Base-by-base conservation (phyloP, 2,329 filamentous ascomycete species). In the Aspergillus unguis region DNA sequence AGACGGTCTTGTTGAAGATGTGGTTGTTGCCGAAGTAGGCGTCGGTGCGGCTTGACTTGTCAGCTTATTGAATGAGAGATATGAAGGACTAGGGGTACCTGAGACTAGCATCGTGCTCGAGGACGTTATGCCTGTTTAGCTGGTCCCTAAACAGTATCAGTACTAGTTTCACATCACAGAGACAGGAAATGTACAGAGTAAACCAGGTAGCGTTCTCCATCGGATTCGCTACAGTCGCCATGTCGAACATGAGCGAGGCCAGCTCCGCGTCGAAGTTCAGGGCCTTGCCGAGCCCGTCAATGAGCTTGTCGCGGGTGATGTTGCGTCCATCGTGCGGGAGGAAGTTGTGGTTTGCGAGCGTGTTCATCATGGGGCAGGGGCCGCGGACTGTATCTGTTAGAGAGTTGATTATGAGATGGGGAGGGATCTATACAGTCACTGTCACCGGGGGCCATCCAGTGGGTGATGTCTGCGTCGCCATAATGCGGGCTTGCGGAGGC, bases 341-440 rank as follows among this genome's bases (percentile, higher is more conserved):
- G 50, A 75, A 78, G 10, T 73, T 74, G 54, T 80, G 75, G 58
- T 80, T 81, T 4, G 77, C 74, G n/a, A 81, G 65, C 0, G 77
- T 73, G 60, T 81, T 81, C 51, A 80, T 65, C 71, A 79, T 77
- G 1, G 79, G 77, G 52, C 78, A 81, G 26, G 78, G 77, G 0
- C 71, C 56, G 17, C 59, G 58, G 37, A 50, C 59, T 62, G 31
- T 17, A 11, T 2, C 1, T 9, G 23, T 5, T 37, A 25, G 10
- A 29, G 3, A 1, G 42, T 35, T 7, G 8, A 23, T 9, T 29
- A 23, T 33, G 25, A 7, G 11, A 38, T 6, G 2, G 6, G 9
- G 27, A 10, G 36, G 38, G 23, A 6, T 5, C 27, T n/a, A 11
- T 36, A 49, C 47, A 49, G 23, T 49, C 47, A n/a, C 38, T 31